Evolutionary conservation across 768 basidiomycete genomes (phyloP), one percentile per base, ranked within the genome.

Genomic region (Hirschioporus abietinus): DNA sequence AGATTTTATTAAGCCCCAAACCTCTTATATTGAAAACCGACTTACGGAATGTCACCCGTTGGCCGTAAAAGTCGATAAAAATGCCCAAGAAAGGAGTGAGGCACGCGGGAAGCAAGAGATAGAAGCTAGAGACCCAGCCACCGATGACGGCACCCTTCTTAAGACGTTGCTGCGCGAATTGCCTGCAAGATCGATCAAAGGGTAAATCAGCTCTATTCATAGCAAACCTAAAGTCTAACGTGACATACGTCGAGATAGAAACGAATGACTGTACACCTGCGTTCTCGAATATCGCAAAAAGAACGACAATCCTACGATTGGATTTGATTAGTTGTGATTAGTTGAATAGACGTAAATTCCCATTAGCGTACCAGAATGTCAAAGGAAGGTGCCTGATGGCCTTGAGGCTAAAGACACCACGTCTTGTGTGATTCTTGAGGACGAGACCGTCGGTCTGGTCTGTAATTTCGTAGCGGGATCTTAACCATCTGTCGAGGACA

Each of bases 121-220:
- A 81, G 72, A 81, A 78, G 67, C 77, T 79, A 3, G 79, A 78
- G 12, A 80, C 80, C 80, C 80, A 81, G 66, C 80, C 79, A n/a
- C 79, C 79, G 35, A 81, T 75, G 64, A 81, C 76, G 26, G 80
- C 80, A 60, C 79, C 79, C 70, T 79, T 78, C 70, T 78, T 72
- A 34, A 81, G 71, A 7, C 80, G 74, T 68, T 81, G 79, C 68
- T 81, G 79, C 10, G 78, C 77, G 64, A 79, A 78, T 75, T 80
- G 79, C 23, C 80, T 81, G 67, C 30, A 52, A 17, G 63, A 26
- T 25, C 23, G 59, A 67, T 58, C 42, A 52, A 52, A 52, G 42
- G 7, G 42, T 52, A 52, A 15, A 52, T 52, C 42, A 52, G 42
- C 20, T 66, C 62, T 20, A 66, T 34, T 34, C 25, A 23, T n/a